These are phyloP conservation scores for Emmonsia crescens DNA, from an alignment of 2,329 filamentous ascomycete genomes.

Conservation along the genomic window DNA sequence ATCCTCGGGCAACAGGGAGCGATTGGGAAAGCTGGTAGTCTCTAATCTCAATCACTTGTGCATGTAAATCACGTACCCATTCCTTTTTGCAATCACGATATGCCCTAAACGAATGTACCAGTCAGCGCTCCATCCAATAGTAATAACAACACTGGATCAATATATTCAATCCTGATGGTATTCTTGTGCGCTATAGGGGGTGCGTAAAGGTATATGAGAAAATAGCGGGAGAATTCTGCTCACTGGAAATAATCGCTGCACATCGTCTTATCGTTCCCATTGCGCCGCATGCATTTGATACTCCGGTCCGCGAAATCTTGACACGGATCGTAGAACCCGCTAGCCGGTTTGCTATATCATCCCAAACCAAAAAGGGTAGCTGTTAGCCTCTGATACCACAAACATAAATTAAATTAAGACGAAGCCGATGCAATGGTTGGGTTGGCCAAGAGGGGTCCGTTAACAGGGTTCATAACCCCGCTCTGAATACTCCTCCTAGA, in stretches of 20 bases:
- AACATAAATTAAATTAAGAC: conserved; percentile 7
- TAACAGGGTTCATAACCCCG: background rate
- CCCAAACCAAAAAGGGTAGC: background rate
- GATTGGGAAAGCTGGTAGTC: background rate
- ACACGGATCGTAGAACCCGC: conserved; percentile 90
- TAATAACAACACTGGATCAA: background rate
- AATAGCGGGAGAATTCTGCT: conserved; percentile 25
- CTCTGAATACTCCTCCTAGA: background rate
- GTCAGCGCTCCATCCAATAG: background rate
- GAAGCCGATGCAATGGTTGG: background rate
- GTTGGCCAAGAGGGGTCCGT: background rate
- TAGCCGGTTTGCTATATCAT: conserved; percentile 63
- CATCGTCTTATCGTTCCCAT: conserved; percentile 77
- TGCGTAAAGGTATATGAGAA: background rate
- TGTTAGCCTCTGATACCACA: background rate
- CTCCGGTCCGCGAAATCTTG: conserved; percentile 82
- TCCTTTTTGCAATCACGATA: conserved; percentile 91
- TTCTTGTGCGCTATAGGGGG: background rate
- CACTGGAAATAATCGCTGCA: conserved; percentile 94
- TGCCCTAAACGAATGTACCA: conserved; percentile 48
- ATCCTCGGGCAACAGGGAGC: background rate
- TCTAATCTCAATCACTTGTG: background rate
- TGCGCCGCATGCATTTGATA: conserved; percentile 78
- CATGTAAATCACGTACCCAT: conserved; percentile 54
- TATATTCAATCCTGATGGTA: conserved; percentile 1